Percentiles rank a stretch among this genome's conserved stretches.
phyloP scores from a whole-genome alignment of 1,284 basidiomycete species.

The Fomitopsis palustris region DNA sequence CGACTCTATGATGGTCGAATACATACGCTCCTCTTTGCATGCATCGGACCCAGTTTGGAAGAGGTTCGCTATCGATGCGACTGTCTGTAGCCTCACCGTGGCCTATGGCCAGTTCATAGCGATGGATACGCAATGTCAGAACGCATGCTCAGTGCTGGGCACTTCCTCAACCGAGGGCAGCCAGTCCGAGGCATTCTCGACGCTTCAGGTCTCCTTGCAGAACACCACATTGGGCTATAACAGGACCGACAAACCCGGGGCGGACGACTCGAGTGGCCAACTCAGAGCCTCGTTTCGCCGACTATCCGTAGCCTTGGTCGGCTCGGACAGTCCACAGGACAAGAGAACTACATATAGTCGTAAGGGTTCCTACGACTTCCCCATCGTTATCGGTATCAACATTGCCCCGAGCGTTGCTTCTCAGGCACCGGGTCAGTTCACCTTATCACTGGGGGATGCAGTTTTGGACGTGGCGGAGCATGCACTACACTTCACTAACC shows the following conservation, averaged over 20 bases:
- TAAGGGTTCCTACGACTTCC: neutral
- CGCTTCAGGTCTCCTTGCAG: neutral
- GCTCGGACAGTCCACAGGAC: neutral
- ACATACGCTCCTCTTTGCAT: slow-evolving; percentile 14
- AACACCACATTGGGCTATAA: neutral
- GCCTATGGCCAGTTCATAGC: neutral
- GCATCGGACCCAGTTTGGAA: neutral
- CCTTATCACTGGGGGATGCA: neutral
- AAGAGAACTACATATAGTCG: neutral
- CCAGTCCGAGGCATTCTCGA: neutral
- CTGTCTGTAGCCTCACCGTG: neutral
- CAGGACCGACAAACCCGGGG: neutral
- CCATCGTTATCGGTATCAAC: neutral
- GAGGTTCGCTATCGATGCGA: slow-evolving; percentile 13
- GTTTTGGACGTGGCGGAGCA: neutral
- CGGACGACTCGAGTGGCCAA: neutral
- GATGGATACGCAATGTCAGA: neutral
- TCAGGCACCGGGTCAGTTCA: neutral
- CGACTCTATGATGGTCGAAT: slow-evolving; percentile 23
- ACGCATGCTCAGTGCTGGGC: too few species aligned
- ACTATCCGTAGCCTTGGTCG: neutral
- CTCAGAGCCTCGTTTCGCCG: neutral
- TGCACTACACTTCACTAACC: neutral
- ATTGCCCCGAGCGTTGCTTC: neutral
- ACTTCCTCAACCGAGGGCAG: neutral